Evolutionary conservation across 768 basidiomycete genomes (phyloP).

Genomic region (Kwoniella heveanensis): DNA sequence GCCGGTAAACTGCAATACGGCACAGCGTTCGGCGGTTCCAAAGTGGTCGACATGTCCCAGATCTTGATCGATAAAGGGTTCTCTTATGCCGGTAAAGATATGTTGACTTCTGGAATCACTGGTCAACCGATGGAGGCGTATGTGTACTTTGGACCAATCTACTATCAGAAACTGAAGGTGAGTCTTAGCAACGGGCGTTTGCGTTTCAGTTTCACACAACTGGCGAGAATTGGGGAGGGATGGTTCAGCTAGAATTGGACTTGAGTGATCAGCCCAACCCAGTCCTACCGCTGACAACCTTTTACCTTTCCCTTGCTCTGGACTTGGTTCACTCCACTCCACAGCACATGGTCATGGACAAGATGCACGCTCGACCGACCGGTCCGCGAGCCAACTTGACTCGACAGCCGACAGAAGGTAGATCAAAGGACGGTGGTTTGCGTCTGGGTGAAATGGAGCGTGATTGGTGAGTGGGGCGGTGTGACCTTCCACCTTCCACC

Average conservation of each 20-base stretch:
- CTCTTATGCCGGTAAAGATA: constrained; percentile 98
- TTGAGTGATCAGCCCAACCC: no score
- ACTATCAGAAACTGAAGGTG: constrained; percentile 97
- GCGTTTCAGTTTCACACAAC: no score
- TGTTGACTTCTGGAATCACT: constrained; percentile 96
- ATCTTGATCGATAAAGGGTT: constrained; percentile 94
- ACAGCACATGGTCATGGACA: constrained; percentile 99
- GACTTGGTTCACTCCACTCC: no score
- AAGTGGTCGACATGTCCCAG: constrained; percentile 98
- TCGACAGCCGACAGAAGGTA: constrained; percentile 96
- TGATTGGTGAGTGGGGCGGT: constrained; percentile 66
- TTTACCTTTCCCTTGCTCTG: constrained; percentile 51
- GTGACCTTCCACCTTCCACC: not conserved
- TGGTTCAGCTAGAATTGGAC: no score
- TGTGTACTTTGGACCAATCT: constrained; percentile 97
- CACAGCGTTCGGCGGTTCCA: constrained; percentile 90
- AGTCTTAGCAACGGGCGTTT: no score
- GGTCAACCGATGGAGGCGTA: constrained; percentile 95
- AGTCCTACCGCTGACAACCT: not conserved
- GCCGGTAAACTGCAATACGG: constrained; percentile 62
- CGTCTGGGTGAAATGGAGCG: constrained; percentile 99
- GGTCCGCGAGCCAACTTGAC: constrained; percentile 96
- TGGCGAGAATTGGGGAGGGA: no score
- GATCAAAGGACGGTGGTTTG: constrained; percentile 94
- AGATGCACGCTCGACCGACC: constrained; percentile 98